Base-by-base conservation (phyloP, 75 land plant species). In the Azolla pinnata region DNA sequence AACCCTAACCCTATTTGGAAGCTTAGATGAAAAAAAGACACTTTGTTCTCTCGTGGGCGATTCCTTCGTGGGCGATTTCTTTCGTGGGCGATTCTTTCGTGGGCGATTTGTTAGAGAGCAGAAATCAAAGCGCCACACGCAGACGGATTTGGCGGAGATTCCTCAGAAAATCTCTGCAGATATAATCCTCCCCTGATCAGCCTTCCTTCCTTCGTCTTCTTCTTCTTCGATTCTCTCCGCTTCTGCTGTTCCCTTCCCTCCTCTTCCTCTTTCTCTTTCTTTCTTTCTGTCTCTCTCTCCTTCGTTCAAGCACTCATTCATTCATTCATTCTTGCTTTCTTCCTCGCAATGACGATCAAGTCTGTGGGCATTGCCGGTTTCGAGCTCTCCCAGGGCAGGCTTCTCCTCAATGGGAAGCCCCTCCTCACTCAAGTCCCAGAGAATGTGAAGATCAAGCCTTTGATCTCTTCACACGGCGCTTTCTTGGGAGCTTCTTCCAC, bases 391-490 rank as follows among this genome's bases (percentile, higher is more conserved):
- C 72, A 82, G 19, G 83, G 83, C 29, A 70, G 71, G 59, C 70
- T 85, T 18, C 63, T 85, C 31, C 78, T 82, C 34, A 61, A 82
- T 20, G 85, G 83, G 18, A 71, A 76, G 65, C 67, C 84, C 31
- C 49, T 89, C 5, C 72, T 89, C 35, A 76, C 62, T 19, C 75
- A 79, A 24, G 84, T 89, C 4, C 84, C 82, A 5, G 71, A 83
- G 18, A 85, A 89, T 70, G 68, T 89, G 44, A 66, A 78, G 0
- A 60, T 89, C 68, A 86, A 84, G 0, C 75, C 68, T 0, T 75
- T 77, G 32, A 52, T 29, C 0, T 81, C 78, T 32, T 65, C 76
- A n/a, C 71, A 68, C 17, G 84, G 81, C 7, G 67, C 84, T 24
- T 85, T 85, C 64, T 60, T 85, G 28, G 88, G 88, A 27, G 82